Base-by-base conservation (phyloP, 306 rosid genomes). In the Vigna reflexopilosa region DNA sequence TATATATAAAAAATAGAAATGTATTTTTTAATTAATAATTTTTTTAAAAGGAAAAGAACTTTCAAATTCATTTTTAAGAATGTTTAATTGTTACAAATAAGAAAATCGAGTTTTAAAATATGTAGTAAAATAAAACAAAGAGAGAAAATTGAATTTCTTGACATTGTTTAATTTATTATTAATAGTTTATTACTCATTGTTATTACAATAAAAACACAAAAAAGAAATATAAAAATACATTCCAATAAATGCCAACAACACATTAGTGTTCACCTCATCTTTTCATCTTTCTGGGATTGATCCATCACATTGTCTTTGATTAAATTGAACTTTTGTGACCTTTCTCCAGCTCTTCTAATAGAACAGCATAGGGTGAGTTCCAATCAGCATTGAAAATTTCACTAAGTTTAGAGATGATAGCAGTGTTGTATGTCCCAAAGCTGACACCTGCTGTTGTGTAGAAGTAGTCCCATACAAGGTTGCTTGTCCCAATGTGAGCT, bases 401-500 rank as follows among this genome's bases (percentile, higher is more conserved):
- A 48, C 72, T 78, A 51, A 95, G 89, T 62, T 92, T 95, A 7
- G 89, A 82, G 59, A 95, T 88, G 70, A 95, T 83, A 59, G 91
- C 92, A 75, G 93, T 83, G 74, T 85, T 92, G 79, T 89, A 73
- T 48, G 97, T 88, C 50, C 98, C 98, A 66, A 95, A 95, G 81
- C 98, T 92, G 75, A 95, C 90, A 17, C 97, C 98, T 24, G 93
- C 85, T 62, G 98, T 95, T 17, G 89, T 82, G 51, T 91, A 92
- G 72, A 92, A 94, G 83, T 95, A 95, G 83, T 95, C 98, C 98
- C 98, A 92, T 17, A 86, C 55, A 74, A 95, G 97, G 85, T 92
- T 95, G 85, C 98, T 95, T 10, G 97, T 95, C 17, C 96, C 94
- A 70, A 95, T 85, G 64, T 95, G 92, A 2, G 98, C 98, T 69